Conservation (phyloP, 805 yeast species). For the Teunomyces barrocoloradensis region DNA sequence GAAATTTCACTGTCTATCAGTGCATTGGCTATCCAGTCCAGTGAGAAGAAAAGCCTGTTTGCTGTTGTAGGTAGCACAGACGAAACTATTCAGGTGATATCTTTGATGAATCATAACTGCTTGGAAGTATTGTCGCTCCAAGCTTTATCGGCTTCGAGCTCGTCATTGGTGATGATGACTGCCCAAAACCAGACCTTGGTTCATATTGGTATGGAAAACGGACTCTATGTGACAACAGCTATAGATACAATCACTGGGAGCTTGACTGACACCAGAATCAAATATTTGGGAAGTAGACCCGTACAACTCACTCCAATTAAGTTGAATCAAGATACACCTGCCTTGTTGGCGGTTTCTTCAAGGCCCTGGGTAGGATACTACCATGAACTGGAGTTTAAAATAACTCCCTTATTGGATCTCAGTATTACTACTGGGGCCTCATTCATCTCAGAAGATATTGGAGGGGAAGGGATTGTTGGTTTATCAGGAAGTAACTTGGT, state of each 20-base stretch:
- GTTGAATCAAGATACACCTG: neutral
- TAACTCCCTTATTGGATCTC: slow-evolving; percentile 48
- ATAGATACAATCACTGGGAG: slow-evolving; percentile 59
- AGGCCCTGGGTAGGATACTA: slow-evolving; percentile 55
- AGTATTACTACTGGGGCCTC: slow-evolving; percentile 46
- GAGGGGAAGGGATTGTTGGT: slow-evolving; percentile 63
- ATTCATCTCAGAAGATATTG: slow-evolving; percentile 61
- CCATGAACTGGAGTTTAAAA: slow-evolving; percentile 31
- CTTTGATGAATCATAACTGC: slow-evolving; percentile 57
- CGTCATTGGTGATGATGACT: slow-evolving; percentile 24
- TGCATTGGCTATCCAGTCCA: slow-evolving; percentile 41
- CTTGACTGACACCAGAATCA: slow-evolving; percentile 59
- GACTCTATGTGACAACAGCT: slow-evolving; percentile 66
- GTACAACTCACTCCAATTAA: slow-evolving; percentile 47
- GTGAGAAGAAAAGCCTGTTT: slow-evolving; percentile 45
- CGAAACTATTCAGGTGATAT: slow-evolving; percentile 63
- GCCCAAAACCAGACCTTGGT: slow-evolving; percentile 30
- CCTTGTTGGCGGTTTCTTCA: slow-evolving; percentile 46
- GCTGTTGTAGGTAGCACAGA: slow-evolving; percentile 74
- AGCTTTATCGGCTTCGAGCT: slow-evolving; percentile 51
- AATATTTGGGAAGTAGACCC: slow-evolving; percentile 70
- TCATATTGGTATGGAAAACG: slow-evolving; percentile 82
- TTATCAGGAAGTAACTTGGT: slow-evolving; percentile 49
- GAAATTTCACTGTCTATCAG: slow-evolving; percentile 53
- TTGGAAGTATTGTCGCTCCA: slow-evolving; percentile 64